Evolutionary conservation across 805 yeast genomes (phyloP), one percentile per base, ranked within the genome.

Genomic region (Wickerhamiella sergipiensis): DNA sequence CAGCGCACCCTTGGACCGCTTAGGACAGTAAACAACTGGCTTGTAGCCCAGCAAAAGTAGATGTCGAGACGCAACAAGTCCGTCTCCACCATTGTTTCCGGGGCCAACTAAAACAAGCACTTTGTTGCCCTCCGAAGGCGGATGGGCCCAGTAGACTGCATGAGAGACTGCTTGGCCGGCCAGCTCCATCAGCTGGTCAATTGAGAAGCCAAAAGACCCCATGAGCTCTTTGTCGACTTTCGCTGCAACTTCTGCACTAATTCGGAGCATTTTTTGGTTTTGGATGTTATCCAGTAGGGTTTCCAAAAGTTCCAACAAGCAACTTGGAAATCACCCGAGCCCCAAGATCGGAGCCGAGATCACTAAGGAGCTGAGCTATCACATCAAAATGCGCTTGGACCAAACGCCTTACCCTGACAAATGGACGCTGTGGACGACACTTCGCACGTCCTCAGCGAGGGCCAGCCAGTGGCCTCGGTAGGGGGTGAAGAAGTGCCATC

Each of bases 131-230:
- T 63, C 51, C 7, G 50, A 44, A 0, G 80, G 80, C 1, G 95
- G 94, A 57, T 76, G 85, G 36, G 80, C 73, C 47, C 72, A 75
- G 61, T 77, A 79, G 2, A 89, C 75, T 0, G 95, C 85, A 60
- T 87, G 85, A 5, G 98, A 97, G 9, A 90, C 97, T 1, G 96
- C 80, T 26, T 89, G 73, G 0, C 98, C 98, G 0, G 98, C 98
- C 43, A 92, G 72, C 67, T 92, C 98, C 98, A 92, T 92, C 63
- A 86, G 66, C 59, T 86, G 95, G 62, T 85, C 95, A 50, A 86
- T 75, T 24, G 90, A 80, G 68, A 81, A 86, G 0, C 86, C 92
- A 1, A 81, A 80, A 0, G 83, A 67, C 1, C 92, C 80, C 97
- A 92, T 90, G 53, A 90, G 73, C 60, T 89, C 95, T 55, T 75